Evolutionary conservation across 768 basidiomycete species (phyloP).

Genomic region (Asterophora parasitica): DNA sequence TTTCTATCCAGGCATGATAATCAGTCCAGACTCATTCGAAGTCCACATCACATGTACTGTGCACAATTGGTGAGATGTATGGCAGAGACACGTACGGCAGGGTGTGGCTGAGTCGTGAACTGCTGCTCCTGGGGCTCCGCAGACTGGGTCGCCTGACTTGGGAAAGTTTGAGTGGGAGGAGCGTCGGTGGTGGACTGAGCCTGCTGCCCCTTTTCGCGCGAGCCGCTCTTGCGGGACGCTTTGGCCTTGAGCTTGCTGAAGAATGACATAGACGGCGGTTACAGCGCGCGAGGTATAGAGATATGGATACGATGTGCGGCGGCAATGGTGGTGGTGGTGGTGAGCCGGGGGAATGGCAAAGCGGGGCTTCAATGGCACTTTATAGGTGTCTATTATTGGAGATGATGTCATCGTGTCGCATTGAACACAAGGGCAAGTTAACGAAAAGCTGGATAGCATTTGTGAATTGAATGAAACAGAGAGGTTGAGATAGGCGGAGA

Average conservation of each 20-base stretch:
- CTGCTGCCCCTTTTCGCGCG: slow-evolving; percentile 4
- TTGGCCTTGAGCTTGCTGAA: slow-evolving; percentile 24
- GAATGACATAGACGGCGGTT: slow-evolving; percentile 18
- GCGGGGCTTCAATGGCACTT: not conserved
- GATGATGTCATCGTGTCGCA: not conserved
- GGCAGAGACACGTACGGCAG: slow-evolving; percentile 39
- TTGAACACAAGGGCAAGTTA: too few relatives aligned
- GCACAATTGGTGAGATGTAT: not conserved
- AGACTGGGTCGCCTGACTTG: slow-evolving; percentile 10
- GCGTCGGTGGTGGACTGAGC: too few relatives aligned
- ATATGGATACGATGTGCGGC: too few relatives aligned
- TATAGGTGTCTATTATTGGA: not conserved
- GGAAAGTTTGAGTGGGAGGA: not conserved
- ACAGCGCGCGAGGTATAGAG: slow-evolving; percentile 3
- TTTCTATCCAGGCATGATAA: slow-evolving; percentile 32
- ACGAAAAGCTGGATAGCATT: too few relatives aligned
- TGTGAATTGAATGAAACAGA: too few relatives aligned
- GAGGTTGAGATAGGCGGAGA: too few relatives aligned
- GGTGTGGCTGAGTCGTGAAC: slow-evolving; percentile 57
- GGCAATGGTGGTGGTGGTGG: not conserved
- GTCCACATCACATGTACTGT: too few relatives aligned
- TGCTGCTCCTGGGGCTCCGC: slow-evolving; percentile 5
- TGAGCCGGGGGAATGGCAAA: too few relatives aligned
- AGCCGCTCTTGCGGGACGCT: slow-evolving; percentile 9
- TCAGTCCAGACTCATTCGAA: not conserved